Conservation (phyloP, 805 yeast genomes). For the Ascoidea rubescens region DNA sequence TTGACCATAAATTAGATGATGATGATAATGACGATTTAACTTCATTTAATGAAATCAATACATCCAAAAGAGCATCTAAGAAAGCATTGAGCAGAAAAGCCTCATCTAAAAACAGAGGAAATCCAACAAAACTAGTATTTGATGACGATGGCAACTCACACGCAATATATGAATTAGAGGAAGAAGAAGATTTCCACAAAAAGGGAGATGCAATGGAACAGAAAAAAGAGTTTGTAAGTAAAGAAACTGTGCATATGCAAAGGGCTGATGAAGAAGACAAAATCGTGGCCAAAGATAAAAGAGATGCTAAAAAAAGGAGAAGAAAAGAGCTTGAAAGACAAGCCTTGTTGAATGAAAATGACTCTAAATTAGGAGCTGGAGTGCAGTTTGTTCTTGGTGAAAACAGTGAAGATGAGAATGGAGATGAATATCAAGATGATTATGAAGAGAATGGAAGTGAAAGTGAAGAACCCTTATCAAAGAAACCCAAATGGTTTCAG, state of each 20-base stretch:
- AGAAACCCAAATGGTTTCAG: slow-evolving; percentile 17
- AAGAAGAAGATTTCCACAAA: slow-evolving; percentile 72
- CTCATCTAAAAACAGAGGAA: slow-evolving; percentile 43
- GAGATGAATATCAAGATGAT: slow-evolving; percentile 10
- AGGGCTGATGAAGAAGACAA: slow-evolving; percentile 70
- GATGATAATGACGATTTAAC: slow-evolving; percentile 32
- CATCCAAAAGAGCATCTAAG: slow-evolving; percentile 75
- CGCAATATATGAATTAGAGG: slow-evolving; percentile 80
- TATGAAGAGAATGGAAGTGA: slow-evolving; percentile 4
- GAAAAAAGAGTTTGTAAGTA: slow-evolving; percentile 48
- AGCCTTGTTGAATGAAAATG: slow-evolving; percentile 24
- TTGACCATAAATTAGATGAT: slow-evolving; percentile 46
- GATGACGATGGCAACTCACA: slow-evolving; percentile 95
- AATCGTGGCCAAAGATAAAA: slow-evolving; percentile 57
- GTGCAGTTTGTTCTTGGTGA: slow-evolving; percentile 18
- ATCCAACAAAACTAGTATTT: slow-evolving; percentile 67
- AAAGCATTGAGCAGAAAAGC: slow-evolving; percentile 79
- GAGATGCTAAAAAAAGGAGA: slow-evolving; percentile 77
- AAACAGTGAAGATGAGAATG: slow-evolving; percentile 6
- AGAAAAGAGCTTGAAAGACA: slow-evolving; percentile 67
- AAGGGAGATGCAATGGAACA: slow-evolving; percentile 56
- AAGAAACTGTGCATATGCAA: slow-evolving; percentile 58
- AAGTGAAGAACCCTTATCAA: slow-evolving; percentile 3
- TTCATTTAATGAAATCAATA: slow-evolving; percentile 24
- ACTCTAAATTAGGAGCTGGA: slow-evolving; percentile 8